A percentile compares a stretch with the other conserved stretches of the same genome.
These are phyloP conservation scores for Puccinia coronata DNA, from an alignment of 1,284 basidiomycete species.

Conservation along the genomic window DNA sequence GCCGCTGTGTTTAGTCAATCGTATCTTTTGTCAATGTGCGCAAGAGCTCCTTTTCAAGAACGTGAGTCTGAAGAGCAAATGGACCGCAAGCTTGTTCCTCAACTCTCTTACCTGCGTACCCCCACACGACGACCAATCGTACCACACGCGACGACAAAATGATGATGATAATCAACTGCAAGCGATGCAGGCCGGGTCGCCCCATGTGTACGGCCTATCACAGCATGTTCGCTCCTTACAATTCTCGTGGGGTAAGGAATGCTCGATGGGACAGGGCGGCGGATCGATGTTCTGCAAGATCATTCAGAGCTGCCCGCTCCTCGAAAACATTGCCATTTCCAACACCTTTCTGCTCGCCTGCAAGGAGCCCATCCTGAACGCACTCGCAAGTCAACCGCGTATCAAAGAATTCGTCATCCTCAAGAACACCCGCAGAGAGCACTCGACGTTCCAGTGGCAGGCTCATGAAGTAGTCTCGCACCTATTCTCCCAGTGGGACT, in stretches of 20 bases:
- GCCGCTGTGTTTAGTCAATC: slow-evolving; percentile 11
- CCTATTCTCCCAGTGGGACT: slow-evolving; percentile 11
- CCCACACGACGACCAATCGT: background rate
- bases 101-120: background rate
- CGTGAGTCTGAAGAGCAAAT: background rate
- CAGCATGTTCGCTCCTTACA: slow-evolving; percentile 3
- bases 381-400: background rate
- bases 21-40: slow-evolving; percentile 4
- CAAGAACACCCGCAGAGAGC: background rate
- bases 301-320: background rate
- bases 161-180: too few relatives aligned
- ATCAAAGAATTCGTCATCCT: slow-evolving; percentile 12
- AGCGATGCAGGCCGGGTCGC: too few relatives aligned
- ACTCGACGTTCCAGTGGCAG: background rate
- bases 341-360: background rate
- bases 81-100: slow-evolving; percentile 6
- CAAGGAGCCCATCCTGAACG: background rate
- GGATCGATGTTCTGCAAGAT: slow-evolving; percentile 3
- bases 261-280: slow-evolving; percentile 3
- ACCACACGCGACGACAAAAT: background rate
- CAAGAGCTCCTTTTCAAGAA: slow-evolving; percentile 11
- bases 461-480: background rate
- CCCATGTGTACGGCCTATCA: too few relatives aligned
- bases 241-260: background rate
- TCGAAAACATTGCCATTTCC: slow-evolving; percentile 4